These are phyloP conservation scores for Platismatia glauca DNA, from an alignment of 495 filamentous ascomycete genomes.

Conservation along the genomic window DNA sequence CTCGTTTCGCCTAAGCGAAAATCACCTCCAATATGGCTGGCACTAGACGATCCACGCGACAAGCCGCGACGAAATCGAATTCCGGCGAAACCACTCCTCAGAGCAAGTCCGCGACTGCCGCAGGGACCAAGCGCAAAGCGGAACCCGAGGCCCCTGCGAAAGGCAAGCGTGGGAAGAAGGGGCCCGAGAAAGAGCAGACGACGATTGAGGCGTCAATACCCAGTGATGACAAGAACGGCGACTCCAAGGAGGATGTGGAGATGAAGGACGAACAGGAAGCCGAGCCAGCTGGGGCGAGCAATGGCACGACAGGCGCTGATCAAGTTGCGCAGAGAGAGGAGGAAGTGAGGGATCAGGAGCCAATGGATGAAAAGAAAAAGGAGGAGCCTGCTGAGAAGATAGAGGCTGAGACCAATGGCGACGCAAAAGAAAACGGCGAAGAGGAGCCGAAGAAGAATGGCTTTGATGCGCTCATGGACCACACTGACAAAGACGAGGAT, in stretches of 20 bases:
- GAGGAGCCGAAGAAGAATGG: conserved; percentile 18
- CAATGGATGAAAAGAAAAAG: conserved; percentile 14
- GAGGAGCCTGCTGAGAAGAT: conserved; percentile 12
- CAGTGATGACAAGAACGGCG: conserved; percentile 8
- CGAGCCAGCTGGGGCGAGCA: conserved; percentile 11
- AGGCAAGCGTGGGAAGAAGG: conserved; percentile 25
- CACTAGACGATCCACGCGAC: conserved; percentile 22
- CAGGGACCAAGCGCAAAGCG: conserved; percentile 25
- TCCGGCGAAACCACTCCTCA: conserved; percentile 20
- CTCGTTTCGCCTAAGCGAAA: background rate
- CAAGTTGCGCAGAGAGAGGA: conserved; percentile 11
- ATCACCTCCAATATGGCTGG: conserved; percentile 14
- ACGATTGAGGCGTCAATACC: conserved; percentile 26
- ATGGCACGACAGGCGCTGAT: conserved; percentile 7
- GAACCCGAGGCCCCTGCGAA: conserved; percentile 13
- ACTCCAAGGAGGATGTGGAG: conserved; percentile 20
- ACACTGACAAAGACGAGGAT: conserved; percentile 11
- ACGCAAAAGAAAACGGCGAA: conserved; percentile 3
- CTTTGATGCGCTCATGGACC: conserved; percentile 19
- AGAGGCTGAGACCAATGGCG: conserved; percentile 11
- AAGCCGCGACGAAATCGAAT: conserved; percentile 18
- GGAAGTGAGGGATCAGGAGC: conserved; percentile 13
- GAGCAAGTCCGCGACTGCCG: conserved; percentile 13
- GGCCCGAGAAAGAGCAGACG: conserved; percentile 21
- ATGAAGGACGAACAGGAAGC: conserved; percentile 17